phyloP scores from a whole-genome alignment of 495 filamentous ascomycete genomes.

The Friedmanniomyces simplex region DNA sequence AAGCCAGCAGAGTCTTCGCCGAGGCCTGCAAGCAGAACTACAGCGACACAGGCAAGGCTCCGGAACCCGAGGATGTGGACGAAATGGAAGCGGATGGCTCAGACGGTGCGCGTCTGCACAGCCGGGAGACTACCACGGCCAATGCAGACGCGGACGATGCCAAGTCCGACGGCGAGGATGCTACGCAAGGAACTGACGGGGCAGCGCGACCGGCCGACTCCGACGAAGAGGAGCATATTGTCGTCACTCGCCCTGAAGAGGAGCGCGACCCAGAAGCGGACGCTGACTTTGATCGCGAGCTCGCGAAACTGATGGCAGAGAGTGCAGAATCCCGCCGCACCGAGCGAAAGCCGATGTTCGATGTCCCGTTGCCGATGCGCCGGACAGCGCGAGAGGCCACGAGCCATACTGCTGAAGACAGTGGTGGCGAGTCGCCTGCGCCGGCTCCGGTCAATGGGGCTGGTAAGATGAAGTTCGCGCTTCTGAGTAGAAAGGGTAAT shows the following conservation, averaged over 20 bases:
- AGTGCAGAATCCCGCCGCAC: conserved; percentile 89
- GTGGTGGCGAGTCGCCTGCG: conserved; percentile 32
- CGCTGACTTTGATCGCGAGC: conserved; percentile 95
- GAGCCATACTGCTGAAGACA: conserved; percentile 35
- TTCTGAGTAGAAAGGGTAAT: conserved; percentile 94
- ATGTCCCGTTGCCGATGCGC: conserved; percentile 85
- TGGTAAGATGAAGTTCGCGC: conserved; percentile 82
- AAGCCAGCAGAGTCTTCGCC: conserved; percentile 75
- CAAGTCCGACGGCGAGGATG: conserved; percentile 29
- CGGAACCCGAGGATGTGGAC: conserved; percentile 46
- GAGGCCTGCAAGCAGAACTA: conserved; percentile 82
- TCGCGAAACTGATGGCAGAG: conserved; percentile 97
- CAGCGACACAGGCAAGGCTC: conserved; percentile 57
- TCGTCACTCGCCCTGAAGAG: conserved; percentile 82
- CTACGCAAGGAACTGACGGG: neutral
- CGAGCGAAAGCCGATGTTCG: conserved; percentile 86
- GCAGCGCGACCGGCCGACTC: conserved; percentile 21
- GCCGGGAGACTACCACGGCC: conserved; percentile 38
- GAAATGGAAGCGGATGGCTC: conserved; percentile 49
- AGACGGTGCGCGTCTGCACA: conserved; percentile 49
- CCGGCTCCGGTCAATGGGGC: conserved; percentile 30
- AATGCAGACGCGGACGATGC: neutral
- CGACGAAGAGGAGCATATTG: conserved; percentile 67
- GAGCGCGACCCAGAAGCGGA: conserved; percentile 88
- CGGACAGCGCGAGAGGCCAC: conserved; percentile 50